phyloP scores from a whole-genome alignment of 208 protist genomes.

The Trypanosoma grayi region DNA sequence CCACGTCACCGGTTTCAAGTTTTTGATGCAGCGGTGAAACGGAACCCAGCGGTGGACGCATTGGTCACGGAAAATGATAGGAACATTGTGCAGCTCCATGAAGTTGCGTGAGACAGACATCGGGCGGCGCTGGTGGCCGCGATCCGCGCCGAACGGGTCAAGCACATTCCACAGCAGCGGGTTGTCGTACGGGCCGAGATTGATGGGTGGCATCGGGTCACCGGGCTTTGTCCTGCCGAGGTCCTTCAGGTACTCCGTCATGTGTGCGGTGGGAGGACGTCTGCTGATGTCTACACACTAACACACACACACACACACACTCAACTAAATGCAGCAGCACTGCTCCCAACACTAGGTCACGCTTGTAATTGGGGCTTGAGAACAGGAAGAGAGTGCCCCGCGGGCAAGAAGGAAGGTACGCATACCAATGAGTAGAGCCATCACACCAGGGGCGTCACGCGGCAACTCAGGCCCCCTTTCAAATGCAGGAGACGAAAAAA shows the following conservation, averaged over 20 bases:
- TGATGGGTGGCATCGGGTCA: constrained; percentile 73
- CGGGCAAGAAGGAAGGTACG: no score
- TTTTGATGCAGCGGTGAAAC: constrained; percentile 78
- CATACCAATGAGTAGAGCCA: no score
- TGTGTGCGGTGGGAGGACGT: no score
- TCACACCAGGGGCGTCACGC: no score
- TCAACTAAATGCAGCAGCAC: no score
- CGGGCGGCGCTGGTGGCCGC: constrained; percentile 85
- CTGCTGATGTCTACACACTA: constrained; percentile 14
- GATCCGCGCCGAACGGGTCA: constrained; percentile 89
- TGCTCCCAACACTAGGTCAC: no score
- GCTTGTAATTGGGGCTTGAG: no score
- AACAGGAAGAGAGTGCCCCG: no score
- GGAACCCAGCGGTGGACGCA: constrained; percentile 89
- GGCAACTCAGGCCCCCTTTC: no score
- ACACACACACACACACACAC: constrained; percentile 11
- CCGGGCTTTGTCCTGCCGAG: constrained; percentile 46
- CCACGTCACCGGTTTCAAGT: constrained; percentile 85
- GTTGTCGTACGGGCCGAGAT: constrained; percentile 90
- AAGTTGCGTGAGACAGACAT: constrained; percentile 87
- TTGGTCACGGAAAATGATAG: constrained; percentile 85
- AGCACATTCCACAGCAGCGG: constrained; percentile 90
- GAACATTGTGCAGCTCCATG: constrained; percentile 88
- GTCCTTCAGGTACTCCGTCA: constrained; percentile 89
- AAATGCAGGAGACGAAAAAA: no score